Conservation (phyloP, 106 monocot genomes). For the Ottelia alismoides region DNA sequence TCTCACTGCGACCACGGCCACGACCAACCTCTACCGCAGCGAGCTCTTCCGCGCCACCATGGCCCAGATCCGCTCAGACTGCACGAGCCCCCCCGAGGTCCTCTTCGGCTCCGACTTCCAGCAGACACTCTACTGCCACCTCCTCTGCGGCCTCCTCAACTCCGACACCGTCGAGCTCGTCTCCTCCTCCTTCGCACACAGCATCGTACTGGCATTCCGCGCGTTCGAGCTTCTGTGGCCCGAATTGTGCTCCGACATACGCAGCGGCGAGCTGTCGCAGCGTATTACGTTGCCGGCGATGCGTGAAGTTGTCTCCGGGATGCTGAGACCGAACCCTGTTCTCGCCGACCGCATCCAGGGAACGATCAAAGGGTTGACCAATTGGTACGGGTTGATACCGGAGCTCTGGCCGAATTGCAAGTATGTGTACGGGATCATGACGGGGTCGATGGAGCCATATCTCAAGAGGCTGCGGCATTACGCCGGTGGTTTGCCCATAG, state of each 20-base stretch:
- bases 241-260: slow-evolving; percentile 51
- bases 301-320: slow-evolving; percentile 43
- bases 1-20: slow-evolving; percentile 49
- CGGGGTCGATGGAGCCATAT: slow-evolving; percentile 80
- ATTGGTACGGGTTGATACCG: slow-evolving; percentile 64
- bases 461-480: slow-evolving; percentile 65
- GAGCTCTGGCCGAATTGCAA: slow-evolving; percentile 73
- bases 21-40: slow-evolving; percentile 50
- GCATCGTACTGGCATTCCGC: slow-evolving; percentile 58
- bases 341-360: slow-evolving; percentile 39
- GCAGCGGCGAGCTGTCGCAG: slow-evolving; percentile 44
- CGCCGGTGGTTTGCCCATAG: slow-evolving; percentile 47
- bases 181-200: slow-evolving; percentile 61
- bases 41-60: slow-evolving; percentile 40
- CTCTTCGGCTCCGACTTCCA: slow-evolving; percentile 57
- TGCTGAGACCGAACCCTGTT: slow-evolving; percentile 37
- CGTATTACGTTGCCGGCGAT: slow-evolving; percentile 47
- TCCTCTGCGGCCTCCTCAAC: slow-evolving; percentile 55
- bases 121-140: slow-evolving; percentile 70
- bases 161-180: slow-evolving; percentile 48
- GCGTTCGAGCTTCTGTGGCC: slow-evolving; percentile 57
- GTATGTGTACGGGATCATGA: slow-evolving; percentile 76
- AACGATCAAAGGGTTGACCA: slow-evolving; percentile 39
- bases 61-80: slow-evolving; percentile 52
- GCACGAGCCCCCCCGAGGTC: slow-evolving; percentile 60